These are phyloP conservation scores for Lactifluus rugatus DNA, from an alignment of 768 basidiomycete species.

Conservation along the genomic window DNA sequence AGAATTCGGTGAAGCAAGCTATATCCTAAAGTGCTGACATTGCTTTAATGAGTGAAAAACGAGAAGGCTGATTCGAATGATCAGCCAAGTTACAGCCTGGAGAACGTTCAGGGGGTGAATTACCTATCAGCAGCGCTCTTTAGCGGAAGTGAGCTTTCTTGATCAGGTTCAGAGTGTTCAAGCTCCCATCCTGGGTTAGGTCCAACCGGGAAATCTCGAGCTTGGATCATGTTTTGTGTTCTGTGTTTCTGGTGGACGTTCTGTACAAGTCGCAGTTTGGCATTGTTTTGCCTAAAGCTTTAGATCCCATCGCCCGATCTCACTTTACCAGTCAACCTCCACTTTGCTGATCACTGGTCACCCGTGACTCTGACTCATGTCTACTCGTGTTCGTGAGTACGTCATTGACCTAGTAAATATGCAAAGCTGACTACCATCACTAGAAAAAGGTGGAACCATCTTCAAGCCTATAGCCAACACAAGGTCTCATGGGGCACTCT, in stretches of 20 bases:
- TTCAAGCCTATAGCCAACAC: slow-evolving; percentile 60
- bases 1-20: slow-evolving; percentile 9
- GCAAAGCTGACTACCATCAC: slow-evolving; percentile 1
- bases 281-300: neutral
- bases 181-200: slow-evolving; percentile 52
- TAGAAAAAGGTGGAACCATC: slow-evolving; percentile 64
- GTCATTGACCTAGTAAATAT: neutral
- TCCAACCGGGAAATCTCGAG: slow-evolving; percentile 44
- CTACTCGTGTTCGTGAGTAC: slow-evolving; percentile 52
- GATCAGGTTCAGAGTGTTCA: slow-evolving; percentile 33
- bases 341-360: neutral
- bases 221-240: slow-evolving; percentile 1
- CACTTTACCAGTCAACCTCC: neutral
- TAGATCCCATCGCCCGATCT: slow-evolving; percentile 1
- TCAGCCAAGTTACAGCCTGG: neutral
- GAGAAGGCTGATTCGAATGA: slow-evolving; percentile 37
- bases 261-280: neutral
- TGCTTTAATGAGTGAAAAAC: slow-evolving; percentile 60
- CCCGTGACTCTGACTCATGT: no score
- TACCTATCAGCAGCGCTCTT: slow-evolving; percentile 53
- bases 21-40: slow-evolving; percentile 35
- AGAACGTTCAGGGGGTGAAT: neutral
- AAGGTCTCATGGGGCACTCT: slow-evolving; percentile 32
- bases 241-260: neutral
- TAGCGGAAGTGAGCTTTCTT: slow-evolving; percentile 27